phyloP scores from a whole-genome alignment of 129 eudicot species.

The Artemisia tridentata region DNA sequence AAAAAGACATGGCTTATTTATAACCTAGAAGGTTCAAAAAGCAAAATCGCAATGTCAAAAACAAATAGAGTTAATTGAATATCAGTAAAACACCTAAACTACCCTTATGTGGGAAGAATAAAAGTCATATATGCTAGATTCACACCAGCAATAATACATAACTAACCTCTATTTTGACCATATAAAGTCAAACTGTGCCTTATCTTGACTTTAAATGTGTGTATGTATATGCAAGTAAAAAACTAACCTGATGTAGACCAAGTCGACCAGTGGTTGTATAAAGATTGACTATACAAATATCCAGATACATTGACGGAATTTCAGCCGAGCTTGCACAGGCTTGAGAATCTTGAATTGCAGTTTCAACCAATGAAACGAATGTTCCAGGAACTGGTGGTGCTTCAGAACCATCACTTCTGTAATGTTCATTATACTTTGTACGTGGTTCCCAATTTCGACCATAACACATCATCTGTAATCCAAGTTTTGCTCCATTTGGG shows the following conservation, averaged over 20 bases:
- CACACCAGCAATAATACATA: too few relatives aligned
- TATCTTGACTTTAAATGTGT: not conserved
- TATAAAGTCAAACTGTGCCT: too few relatives aligned
- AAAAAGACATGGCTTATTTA: not conserved
- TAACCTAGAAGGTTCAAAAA: not conserved
- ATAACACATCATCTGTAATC: constrained; percentile 51
- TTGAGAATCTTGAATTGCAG: constrained; percentile 36
- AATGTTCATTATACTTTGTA: constrained; percentile 26
- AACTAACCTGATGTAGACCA: constrained; percentile 50
- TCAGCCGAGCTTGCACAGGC: constrained; percentile 23
- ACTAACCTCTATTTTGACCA: too few relatives aligned
- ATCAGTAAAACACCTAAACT: too few relatives aligned
- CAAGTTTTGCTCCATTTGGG: constrained; percentile 44
- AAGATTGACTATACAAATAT: constrained; percentile 59
- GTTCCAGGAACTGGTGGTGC: constrained; percentile 43
- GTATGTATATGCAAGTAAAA: constrained; percentile 4
- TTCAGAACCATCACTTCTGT: constrained; percentile 31
- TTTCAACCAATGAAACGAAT: constrained; percentile 28
- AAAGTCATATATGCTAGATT: not conserved
- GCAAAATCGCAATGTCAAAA: not conserved
- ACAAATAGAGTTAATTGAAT: too few relatives aligned
- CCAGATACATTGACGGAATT: constrained; percentile 53
- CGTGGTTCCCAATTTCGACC: constrained; percentile 62
- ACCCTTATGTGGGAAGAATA: not conserved
- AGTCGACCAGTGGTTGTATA: constrained; percentile 44